These are phyloP conservation scores for Leptodermis oblonga DNA, from an alignment of 257 asterid genomes.

Conservation along the genomic window DNA sequence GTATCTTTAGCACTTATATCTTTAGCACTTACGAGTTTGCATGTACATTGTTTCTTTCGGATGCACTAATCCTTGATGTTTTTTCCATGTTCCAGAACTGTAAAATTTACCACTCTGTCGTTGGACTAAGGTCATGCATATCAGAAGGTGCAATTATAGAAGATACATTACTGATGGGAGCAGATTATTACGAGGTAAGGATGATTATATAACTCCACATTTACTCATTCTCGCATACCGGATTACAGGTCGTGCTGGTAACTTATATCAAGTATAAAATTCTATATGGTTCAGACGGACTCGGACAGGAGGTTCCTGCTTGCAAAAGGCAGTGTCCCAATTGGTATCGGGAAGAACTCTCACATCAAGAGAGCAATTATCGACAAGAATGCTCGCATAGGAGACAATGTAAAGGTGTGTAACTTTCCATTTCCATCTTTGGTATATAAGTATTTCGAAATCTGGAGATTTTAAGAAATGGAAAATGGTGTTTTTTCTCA, in stretches of 20 bases:
- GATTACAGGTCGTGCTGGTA: neutral
- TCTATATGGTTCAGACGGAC: slow-evolving; percentile 54
- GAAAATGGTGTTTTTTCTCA: neutral
- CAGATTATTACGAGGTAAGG: slow-evolving; percentile 89
- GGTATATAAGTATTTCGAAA: no score
- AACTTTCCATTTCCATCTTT: neutral
- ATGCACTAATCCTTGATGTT: neutral
- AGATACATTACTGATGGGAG: slow-evolving; percentile 87
- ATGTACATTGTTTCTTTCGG: neutral
- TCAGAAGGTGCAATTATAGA: slow-evolving; percentile 91
- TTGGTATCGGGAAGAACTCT: slow-evolving; percentile 79
- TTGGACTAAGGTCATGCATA: slow-evolving; percentile 94
- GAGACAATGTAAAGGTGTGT: slow-evolving; percentile 70
- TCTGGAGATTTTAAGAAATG: neutral
- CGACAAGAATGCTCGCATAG: slow-evolving; percentile 91
- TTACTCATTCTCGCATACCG: neutral
- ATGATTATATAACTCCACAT: neutral
- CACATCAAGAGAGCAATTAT: slow-evolving; percentile 86
- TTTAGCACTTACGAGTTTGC: neutral
- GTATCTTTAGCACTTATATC: neutral
- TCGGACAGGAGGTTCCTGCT: slow-evolving; percentile 63
- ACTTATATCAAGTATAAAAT: slow-evolving; percentile 1
- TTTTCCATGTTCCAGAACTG: slow-evolving; percentile 56
- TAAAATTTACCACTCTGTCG: slow-evolving; percentile 90
- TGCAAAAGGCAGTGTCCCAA: slow-evolving; percentile 76